A percentile compares a stretch with the other conserved stretches of the same genome.
These are phyloP conservation scores for Phlebiopsis flavidoalba DNA, from an alignment of 768 basidiomycete species.

Conservation along the genomic window DNA sequence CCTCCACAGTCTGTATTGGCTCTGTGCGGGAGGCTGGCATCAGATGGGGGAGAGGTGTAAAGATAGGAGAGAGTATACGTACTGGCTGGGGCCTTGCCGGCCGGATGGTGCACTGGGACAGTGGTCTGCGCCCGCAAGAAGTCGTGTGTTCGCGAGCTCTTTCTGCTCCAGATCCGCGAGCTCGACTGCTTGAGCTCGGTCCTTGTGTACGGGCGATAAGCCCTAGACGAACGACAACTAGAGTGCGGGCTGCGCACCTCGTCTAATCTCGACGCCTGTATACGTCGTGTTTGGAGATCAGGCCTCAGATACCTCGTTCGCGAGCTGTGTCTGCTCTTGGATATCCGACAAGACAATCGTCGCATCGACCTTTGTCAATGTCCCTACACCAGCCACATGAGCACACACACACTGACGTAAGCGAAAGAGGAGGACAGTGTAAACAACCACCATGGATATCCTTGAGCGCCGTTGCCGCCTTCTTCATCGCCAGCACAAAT, in stretches of 20 bases:
- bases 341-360: conserved; percentile 85
- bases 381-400: conserved; percentile 39
- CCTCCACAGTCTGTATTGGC: conserved; percentile 42
- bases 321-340: conserved; percentile 86
- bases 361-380: conserved; percentile 82
- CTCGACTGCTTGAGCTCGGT: conserved; percentile 74
- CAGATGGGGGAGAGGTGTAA: conserved; percentile 2
- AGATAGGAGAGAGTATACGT: conserved; percentile 23
- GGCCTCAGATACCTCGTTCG: conserved; percentile 89
- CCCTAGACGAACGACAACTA: not conserved
- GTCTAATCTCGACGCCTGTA: conserved; percentile 53
- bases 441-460: conserved; percentile 87
- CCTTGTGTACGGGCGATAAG: conserved; percentile 39
- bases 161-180: conserved; percentile 87
- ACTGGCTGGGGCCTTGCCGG: conserved; percentile 46
- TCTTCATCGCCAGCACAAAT: conserved; percentile 98
- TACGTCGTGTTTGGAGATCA: conserved; percentile 70
- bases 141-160: conserved; percentile 74
- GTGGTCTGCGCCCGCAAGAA: conserved; percentile 83
- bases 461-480: conserved; percentile 84
- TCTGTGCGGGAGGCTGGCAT: conserved; percentile 18
- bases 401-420: not conserved
- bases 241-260: conserved; percentile 47
- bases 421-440: not conserved
- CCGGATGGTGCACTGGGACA: conserved; percentile 84